Evolutionary conservation across 768 basidiomycete genomes (phyloP), one percentile per base, ranked within the genome.

Genomic region (Dioszegia aurantiaca): DNA sequence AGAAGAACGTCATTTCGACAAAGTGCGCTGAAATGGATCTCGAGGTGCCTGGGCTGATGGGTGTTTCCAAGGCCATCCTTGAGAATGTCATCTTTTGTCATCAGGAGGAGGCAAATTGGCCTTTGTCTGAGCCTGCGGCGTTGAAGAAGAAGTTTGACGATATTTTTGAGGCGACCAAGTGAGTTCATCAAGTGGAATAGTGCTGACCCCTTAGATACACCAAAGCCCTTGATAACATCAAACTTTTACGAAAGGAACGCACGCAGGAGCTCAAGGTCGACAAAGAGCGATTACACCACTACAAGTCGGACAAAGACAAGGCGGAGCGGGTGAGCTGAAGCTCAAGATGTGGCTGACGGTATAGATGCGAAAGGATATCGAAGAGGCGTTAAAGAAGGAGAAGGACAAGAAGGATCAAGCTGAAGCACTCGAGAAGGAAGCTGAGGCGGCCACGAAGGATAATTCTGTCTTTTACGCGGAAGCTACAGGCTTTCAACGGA

Each of bases 51-150:
- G 84, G 88, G 40, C 78, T 97, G 16, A 83, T 98, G 17, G 95
- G 95, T 28, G 95, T 98, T 12, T 95, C 91, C 12, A 95, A 93
- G 75, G 87, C 93, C n/a, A 93, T 99, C 33, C 85, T 98, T 23
- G 94, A 98, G 68, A 98, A 97, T 72, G 95, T 99, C 69, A 98
- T 99, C 47, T 99, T 99, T 70, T 99, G 95, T 77, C 95, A 99
- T 76, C 95, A 99, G 77, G 95, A 99, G 70, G 95, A 99, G 53
- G 93, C 91, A 0, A 97, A 90, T 69, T 99, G 95, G 95, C 95
- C 95, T 0, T 81, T 99, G 23, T 82, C 92, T 0, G 95, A 98
- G 67, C 89, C 94, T 1, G 80, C 89, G 11, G 83, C 85, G 0
- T 78, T 99, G 36, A 99, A 99, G 82, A 98, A 97, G 82, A 98